Percentiles rank a stretch among this genome's conserved stretches.
phyloP scores from a whole-genome alignment of 2,329 filamentous ascomycete species.

The Chrysoporthe puriensis region DNA sequence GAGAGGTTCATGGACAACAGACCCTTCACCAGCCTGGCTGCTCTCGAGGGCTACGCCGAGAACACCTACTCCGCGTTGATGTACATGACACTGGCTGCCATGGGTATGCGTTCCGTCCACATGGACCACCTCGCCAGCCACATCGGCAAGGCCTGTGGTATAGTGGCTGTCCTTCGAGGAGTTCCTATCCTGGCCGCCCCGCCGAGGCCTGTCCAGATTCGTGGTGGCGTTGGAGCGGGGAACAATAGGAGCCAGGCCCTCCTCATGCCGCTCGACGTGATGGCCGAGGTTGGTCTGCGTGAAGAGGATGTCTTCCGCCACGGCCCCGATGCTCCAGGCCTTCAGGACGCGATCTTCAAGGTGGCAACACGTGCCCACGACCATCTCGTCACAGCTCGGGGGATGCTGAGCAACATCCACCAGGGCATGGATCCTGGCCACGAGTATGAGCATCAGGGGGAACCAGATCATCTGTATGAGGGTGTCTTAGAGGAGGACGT shows the following conservation, averaged over 20 bases:
- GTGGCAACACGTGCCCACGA: slow-evolving; percentile 95
- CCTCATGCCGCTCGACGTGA: slow-evolving; percentile 84
- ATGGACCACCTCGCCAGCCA: slow-evolving; percentile 93
- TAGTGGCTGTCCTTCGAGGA: slow-evolving; percentile 82
- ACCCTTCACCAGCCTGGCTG: slow-evolving; percentile 73
- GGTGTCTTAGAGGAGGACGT: slow-evolving; percentile 39
- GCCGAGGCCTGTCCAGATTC: slow-evolving; percentile 53
- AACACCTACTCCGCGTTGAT: slow-evolving; percentile 92
- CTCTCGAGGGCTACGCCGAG: slow-evolving; percentile 87
- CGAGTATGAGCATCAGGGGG: slow-evolving; percentile 84
- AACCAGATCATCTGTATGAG: slow-evolving; percentile 66
- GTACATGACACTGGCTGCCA: slow-evolving; percentile 80
- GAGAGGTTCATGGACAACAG: slow-evolving; percentile 83
- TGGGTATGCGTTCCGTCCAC: slow-evolving; percentile 80
- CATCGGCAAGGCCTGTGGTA: slow-evolving; percentile 91
- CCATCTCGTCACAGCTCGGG: slow-evolving; percentile 88
- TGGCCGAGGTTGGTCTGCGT: slow-evolving; percentile 78
- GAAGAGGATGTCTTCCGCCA: slow-evolving; percentile 89
- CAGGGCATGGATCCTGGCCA: slow-evolving; percentile 77
- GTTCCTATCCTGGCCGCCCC: slow-evolving; percentile 87
- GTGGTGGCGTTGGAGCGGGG: slow-evolving; percentile 43
- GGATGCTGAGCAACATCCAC: slow-evolving; percentile 83
- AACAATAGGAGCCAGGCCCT: slow-evolving; percentile 55
- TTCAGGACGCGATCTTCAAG: slow-evolving; percentile 87
- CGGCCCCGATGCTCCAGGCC: slow-evolving; percentile 75